Base-by-base conservation (phyloP, 2,329 filamentous ascomycete genomes). In the Cercospora canescens region DNA sequence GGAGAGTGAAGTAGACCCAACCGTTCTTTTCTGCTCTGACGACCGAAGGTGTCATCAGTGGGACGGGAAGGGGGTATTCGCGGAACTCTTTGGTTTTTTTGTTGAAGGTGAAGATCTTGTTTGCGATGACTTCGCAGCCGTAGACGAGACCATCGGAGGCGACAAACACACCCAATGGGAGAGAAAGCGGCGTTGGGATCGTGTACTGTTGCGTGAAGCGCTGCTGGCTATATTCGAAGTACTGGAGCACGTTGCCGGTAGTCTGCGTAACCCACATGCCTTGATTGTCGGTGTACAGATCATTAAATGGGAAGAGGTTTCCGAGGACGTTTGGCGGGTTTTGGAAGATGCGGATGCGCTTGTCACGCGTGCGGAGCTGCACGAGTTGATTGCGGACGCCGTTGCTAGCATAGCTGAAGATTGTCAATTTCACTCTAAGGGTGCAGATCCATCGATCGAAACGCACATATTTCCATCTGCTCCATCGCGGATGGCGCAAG, bases 221-320 rank as follows among this genome's bases (percentile, higher is more conserved):
- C 45, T 71, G 61, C 18, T 62, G 62, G 35, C 52, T 34, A 56
- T 67, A 71, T 18, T 59, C 41, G 59, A 69, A 70, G 57, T 62
- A 69, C 1, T 64, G 62, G 35, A 71, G 48, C 7, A 65, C 55
- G n/a, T 70, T 69, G 6, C 64, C 68, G 16, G 67, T 70, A 1
- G 70, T 72, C 34, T 69, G 67, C 1, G 70, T 71, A 14, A 69
- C 62, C 52, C 67, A 72, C 24, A 72, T 70, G 24, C 71, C 71
- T 39, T 66, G 60, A 1, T 37, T 14, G 24, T 63, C 70, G 32
- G 65, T 48, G 52, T 61, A 71, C 9, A 72, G 18, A 37, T 72
- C 71, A 32, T 72, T 72, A 48, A 71, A 70, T 1, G 65, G 67
- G 35, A 71, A 65, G 7, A 72, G 62, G 35, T 72, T 69, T 4